Conservation (phyloP, 2,329 filamentous ascomycete genomes). For the Monilinia vaccinii-corymbosi region DNA sequence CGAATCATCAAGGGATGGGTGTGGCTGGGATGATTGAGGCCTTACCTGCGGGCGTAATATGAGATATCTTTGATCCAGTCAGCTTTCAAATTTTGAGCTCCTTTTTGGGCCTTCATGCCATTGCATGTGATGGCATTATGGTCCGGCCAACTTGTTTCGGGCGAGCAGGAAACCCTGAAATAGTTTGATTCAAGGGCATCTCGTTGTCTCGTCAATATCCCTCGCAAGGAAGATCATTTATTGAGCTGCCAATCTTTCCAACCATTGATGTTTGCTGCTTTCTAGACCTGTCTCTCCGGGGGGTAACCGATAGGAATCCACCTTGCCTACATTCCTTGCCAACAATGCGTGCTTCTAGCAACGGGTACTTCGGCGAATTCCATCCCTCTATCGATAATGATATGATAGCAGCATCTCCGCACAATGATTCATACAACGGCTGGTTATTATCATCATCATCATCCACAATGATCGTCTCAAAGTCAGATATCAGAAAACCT, state of each 20-base stretch:
- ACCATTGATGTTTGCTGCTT: background rate
- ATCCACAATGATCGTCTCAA: constrained; percentile 8
- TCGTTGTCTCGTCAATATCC: constrained; percentile 10
- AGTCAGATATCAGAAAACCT: background rate
- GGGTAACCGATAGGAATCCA: constrained; percentile 7
- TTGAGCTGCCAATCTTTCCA: constrained; percentile 2
- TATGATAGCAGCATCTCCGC: constrained; percentile 8
- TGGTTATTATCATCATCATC: constrained; percentile 9
- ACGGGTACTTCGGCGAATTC: background rate
- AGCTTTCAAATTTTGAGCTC: background rate
- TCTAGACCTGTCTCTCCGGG: background rate
- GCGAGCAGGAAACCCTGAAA: background rate
- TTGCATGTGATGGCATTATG: constrained; percentile 3
- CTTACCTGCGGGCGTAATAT: constrained; percentile 5
- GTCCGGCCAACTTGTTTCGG: constrained; percentile 4
- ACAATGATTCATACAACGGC: background rate
- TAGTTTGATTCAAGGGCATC: background rate
- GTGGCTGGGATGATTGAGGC: constrained; percentile 3
- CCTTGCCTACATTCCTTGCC: constrained; percentile 7
- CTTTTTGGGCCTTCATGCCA: background rate
- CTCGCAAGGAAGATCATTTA: background rate
- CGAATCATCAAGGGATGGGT: background rate
- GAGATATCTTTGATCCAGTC: background rate
- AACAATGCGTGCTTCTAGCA: constrained; percentile 6
- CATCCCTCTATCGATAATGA: constrained; percentile 11